Evolutionary conservation across 176 grass and related monocot genomes (phyloP).

Genomic region (Avena atlantica): DNA sequence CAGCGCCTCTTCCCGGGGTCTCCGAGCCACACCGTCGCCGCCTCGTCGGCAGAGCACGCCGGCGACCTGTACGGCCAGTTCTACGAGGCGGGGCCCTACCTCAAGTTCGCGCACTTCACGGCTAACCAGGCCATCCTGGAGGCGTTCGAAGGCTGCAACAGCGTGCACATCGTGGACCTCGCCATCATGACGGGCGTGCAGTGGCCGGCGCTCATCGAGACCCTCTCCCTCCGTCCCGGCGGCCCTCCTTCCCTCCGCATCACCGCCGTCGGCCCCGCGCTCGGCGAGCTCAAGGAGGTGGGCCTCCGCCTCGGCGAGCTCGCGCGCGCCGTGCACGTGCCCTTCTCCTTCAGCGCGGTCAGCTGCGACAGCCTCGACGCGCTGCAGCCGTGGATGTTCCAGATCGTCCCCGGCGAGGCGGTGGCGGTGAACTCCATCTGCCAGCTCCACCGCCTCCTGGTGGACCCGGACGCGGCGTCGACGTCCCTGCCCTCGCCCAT

Average conservation of each 20-base stretch:
- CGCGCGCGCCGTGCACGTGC: slow-evolving; percentile 45
- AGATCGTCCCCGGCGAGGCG: slow-evolving; percentile 47
- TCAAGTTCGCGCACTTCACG: slow-evolving; percentile 78
- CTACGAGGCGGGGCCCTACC: slow-evolving; percentile 72
- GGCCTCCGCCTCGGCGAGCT: slow-evolving; percentile 63
- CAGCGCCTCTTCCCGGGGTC: slow-evolving; percentile 54
- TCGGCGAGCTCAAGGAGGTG: slow-evolving; percentile 53
- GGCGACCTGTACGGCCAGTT: slow-evolving; percentile 51
- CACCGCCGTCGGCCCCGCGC: slow-evolving; percentile 58
- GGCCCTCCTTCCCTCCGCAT: slow-evolving; percentile 56
- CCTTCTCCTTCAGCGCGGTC: slow-evolving; percentile 63
- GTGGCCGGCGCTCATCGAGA: slow-evolving; percentile 63
- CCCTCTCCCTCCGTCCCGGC: slow-evolving; percentile 39
- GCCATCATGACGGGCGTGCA: slow-evolving; percentile 61
- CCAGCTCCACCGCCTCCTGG: slow-evolving; percentile 79
- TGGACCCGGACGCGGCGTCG: slow-evolving; percentile 48
- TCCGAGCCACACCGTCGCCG: neutral
- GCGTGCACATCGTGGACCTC: slow-evolving; percentile 68
- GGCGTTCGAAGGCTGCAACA: slow-evolving; percentile 32
- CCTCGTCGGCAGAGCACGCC: neutral
- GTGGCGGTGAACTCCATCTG: slow-evolving; percentile 78
- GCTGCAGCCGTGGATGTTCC: slow-evolving; percentile 62
- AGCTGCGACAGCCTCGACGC: slow-evolving; percentile 46
- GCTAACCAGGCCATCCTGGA: slow-evolving; percentile 72
- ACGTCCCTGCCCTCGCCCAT: slow-evolving; percentile 41